Percentiles rank a stretch among this genome's conserved stretches.
These are phyloP conservation scores for Pseudomassariella vexata DNA, from an alignment of 2,329 filamentous ascomycete genomes.

Conservation along the genomic window DNA sequence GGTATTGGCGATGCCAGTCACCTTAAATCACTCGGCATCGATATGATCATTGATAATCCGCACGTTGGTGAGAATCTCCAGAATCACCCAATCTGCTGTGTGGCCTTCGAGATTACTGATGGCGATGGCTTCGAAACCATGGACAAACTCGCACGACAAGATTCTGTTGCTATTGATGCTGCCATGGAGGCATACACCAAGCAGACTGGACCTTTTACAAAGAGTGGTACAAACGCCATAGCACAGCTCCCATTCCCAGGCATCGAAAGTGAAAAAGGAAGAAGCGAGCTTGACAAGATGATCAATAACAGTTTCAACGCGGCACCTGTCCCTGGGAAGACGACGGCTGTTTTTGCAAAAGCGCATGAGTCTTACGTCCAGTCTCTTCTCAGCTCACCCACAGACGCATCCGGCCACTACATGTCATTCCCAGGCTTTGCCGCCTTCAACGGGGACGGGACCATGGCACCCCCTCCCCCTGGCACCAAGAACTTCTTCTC, in stretches of 20 bases:
- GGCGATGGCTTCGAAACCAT: constrained; percentile 13
- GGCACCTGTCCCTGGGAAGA: background rate
- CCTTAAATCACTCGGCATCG: constrained; percentile 24
- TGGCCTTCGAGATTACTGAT: constrained; percentile 17
- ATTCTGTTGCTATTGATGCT: constrained; percentile 10
- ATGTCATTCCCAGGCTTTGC: constrained; percentile 1
- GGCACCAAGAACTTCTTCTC: constrained; percentile 1
- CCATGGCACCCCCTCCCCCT: background rate
- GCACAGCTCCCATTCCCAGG: constrained; percentile 17
- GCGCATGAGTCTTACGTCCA: constrained; percentile 2
- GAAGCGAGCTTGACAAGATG: constrained; percentile 27
- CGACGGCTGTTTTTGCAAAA: background rate
- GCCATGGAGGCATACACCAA: constrained; percentile 17
- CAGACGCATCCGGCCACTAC: constrained; percentile 2
- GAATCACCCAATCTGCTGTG: constrained; percentile 21
- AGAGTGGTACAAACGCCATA: constrained; percentile 12
- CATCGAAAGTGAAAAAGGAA: constrained; percentile 14
- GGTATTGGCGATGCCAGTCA: constrained; percentile 30
- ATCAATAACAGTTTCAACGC: no score
- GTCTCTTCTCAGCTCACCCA: constrained; percentile 1
- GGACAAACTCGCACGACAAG: constrained; percentile 14
- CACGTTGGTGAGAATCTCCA: constrained; percentile 34
- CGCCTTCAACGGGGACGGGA: background rate
- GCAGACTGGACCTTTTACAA: constrained; percentile 14
- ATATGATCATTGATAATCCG: constrained; percentile 25